Base-by-base conservation (phyloP, 805 yeast genomes). In the Schwanniomyces vanrijiae region DNA sequence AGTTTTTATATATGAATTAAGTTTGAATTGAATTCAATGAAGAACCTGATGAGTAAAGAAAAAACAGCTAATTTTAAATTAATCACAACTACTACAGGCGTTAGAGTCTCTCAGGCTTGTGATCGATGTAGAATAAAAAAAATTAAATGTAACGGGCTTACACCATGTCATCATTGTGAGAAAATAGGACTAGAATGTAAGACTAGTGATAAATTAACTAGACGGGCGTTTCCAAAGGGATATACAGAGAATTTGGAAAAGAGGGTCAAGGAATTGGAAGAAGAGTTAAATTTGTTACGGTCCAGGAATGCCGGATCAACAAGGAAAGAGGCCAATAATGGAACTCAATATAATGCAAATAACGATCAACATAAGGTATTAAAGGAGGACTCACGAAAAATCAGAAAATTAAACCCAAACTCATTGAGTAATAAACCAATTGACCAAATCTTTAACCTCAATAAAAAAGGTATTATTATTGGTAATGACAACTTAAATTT, bases 171-270 rank as follows among this genome's bases (percentile, higher is more conserved):
- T 31, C 84, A 84, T 57, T 87, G 94, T 59, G 66, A 69, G 29
- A 78, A 78, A 51, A 81, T 83, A 37, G 85, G 84, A 0, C 83
- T 83, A 55, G 81, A 77, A 39, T 87, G 95, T 62, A 77, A 81
- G 35, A 86, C 86, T 3, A 80, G 86, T 46, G 92, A 86, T 65
- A 85, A 84, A 59, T 65, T 87, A 22, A 82, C 90, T 0, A 73
- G 95, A 64, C 73, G 90, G 49, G 88, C 91, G 1, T 85, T 86
- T 51, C 92, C 94, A 2, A 83, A 84, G 56, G 92, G 94, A 0
- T 87, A 87, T 58, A 87, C 95, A 0, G 89, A 85, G 64, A 82
- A 81, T 55, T 66, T 87, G 53, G 95, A 87, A 57, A 75, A 73
- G 46, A 82, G 80, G 54, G 69, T 87, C 39, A 75, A 81, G 28